Evolutionary conservation across 2,329 filamentous ascomycete genomes (phyloP).

Genomic region (Aureobasidium sp.): DNA sequence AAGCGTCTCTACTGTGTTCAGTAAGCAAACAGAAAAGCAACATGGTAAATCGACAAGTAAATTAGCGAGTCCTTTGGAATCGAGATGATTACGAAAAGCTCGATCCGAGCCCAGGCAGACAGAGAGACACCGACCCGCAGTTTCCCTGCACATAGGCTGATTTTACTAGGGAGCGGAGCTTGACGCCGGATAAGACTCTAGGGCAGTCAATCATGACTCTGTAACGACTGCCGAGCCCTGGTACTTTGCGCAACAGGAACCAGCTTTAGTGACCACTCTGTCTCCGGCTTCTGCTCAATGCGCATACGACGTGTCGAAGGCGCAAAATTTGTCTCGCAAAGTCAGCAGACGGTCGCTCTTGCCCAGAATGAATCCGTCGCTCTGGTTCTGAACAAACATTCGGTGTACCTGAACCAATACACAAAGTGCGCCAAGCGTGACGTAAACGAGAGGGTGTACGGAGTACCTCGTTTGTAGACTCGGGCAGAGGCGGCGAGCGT

Average conservation of each 20-base stretch:
- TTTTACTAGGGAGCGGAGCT: not conserved
- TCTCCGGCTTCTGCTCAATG: not conserved
- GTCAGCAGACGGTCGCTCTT: no score
- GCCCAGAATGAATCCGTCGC: not conserved
- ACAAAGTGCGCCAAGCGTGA: slow-evolving; percentile 1
- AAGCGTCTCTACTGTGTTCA: not conserved
- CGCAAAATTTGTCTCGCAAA: not conserved
- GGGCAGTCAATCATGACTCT: not conserved
- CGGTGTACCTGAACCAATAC: not conserved
- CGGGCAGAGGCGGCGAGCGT: not conserved
- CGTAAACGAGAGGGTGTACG: not conserved
- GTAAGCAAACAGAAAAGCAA: not conserved
- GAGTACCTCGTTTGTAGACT: not conserved
- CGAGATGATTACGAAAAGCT: not conserved
- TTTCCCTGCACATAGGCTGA: not conserved
- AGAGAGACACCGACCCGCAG: not conserved
- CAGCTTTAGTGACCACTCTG: not conserved
- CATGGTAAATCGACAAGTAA: not conserved
- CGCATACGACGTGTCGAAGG: not conserved
- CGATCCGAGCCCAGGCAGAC: not conserved
- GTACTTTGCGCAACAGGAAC: not conserved
- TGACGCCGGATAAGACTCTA: not conserved
- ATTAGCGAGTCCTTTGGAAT: not conserved
- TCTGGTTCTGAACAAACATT: not conserved
- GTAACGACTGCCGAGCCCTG: not conserved